Percentiles rank a stretch among this genome's conserved stretches.
These are phyloP conservation scores for Calycina herbarum DNA, from an alignment of 2,329 filamentous ascomycete genomes.

Conservation along the genomic window DNA sequence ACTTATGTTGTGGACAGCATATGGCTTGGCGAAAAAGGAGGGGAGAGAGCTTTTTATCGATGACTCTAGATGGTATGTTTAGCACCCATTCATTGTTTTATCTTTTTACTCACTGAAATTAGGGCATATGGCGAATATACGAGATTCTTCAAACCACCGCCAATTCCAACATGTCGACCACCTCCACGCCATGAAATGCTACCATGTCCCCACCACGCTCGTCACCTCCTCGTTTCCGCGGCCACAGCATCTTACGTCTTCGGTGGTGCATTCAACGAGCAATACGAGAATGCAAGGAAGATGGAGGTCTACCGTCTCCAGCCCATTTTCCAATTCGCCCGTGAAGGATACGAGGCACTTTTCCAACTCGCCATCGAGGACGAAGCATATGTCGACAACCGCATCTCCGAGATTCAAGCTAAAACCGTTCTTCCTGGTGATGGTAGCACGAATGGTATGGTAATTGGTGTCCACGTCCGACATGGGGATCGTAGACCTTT, in stretches of 20 bases:
- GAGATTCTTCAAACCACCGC: conserved; percentile 69
- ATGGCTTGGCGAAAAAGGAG: conserved; percentile 74
- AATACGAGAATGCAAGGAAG: conserved; percentile 51
- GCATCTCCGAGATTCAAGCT: conserved; percentile 55
- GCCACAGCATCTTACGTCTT: conserved; percentile 67
- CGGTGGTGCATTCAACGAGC: conserved; percentile 55
- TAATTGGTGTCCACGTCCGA: conserved; percentile 75
- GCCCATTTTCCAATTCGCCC: conserved; percentile 67
- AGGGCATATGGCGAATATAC: conserved; percentile 75
- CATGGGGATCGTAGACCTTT: conserved; percentile 77
- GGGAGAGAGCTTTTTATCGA: conserved; percentile 80
- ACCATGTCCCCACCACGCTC: conserved; percentile 75
- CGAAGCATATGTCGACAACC: conserved; percentile 60
- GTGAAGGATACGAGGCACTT: conserved; percentile 69
- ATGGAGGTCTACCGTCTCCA: conserved; percentile 53
- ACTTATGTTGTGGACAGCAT: conserved; percentile 81
- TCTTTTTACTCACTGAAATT: conserved; percentile 19
- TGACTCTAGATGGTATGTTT: conserved; percentile 67
- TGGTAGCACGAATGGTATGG: conserved; percentile 47
- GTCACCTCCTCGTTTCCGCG: conserved; percentile 72
- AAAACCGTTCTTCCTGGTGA: conserved; percentile 45
- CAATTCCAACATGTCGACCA: conserved; percentile 63
- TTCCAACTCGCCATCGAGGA: conserved; percentile 71
- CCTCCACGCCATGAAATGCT: conserved; percentile 75
- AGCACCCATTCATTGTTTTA: not conserved